Conservation (phyloP, 768 basidiomycete genomes). For the Hirschioporus abietinus region DNA sequence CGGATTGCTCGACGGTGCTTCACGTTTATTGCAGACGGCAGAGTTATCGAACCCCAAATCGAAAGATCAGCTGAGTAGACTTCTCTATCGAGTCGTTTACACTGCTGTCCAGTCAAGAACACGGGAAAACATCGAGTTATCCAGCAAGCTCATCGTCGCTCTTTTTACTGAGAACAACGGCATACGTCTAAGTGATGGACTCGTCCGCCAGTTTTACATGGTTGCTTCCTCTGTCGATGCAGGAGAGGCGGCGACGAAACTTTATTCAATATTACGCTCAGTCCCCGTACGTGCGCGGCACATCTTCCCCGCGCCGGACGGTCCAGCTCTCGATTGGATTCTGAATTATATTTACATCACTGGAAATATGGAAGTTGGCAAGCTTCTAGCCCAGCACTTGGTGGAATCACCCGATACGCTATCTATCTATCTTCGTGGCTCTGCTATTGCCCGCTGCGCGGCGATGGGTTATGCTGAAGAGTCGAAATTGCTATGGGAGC, state of each 20-base stretch:
- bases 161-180: conserved; percentile 26
- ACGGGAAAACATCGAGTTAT: conserved; percentile 31
- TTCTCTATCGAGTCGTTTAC: background rate
- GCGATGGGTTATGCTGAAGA: conserved; percentile 39
- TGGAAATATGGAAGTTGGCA: conserved; percentile 39
- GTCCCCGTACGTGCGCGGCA: conserved; percentile 25
- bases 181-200: conserved; percentile 35
- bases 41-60: background rate
- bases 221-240: conserved; percentile 27
- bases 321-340: conserved; percentile 44
- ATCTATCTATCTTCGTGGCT: conserved; percentile 38
- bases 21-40: background rate
- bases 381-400: conserved; percentile 45
- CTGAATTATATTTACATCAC: conserved; percentile 40
- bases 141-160: conserved; percentile 35
- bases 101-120: conserved; percentile 24
- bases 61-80: background rate
- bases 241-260: conserved; percentile 31
- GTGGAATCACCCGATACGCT: conserved; percentile 36
- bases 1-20: conserved; percentile 44
- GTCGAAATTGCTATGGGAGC: conserved; percentile 54
- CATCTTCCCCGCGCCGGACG: conserved; percentile 47
- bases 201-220: conserved; percentile 44
- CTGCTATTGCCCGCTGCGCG: conserved; percentile 44
- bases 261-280: conserved; percentile 45